Evolutionary conservation across 805 yeast genomes (phyloP).

Genomic region (Suhomyces xylopsoci): DNA sequence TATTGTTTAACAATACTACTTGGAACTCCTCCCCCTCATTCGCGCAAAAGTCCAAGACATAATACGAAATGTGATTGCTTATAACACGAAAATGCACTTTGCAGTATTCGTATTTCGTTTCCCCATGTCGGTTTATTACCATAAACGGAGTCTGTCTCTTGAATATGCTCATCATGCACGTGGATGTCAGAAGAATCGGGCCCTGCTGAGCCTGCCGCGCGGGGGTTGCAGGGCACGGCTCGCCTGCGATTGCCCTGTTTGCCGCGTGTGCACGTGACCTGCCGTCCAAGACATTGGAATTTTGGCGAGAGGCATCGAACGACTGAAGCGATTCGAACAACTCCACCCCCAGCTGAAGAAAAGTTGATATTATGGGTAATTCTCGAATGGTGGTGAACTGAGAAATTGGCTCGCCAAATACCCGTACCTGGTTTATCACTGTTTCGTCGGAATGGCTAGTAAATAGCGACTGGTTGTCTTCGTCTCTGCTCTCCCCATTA

Average conservation of each 20-base stretch:
- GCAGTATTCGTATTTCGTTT: conserved; percentile 21
- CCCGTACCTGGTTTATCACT: conserved; percentile 9
- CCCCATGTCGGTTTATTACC: conserved; percentile 15
- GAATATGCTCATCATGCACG: conserved; percentile 22
- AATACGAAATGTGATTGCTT: conserved; percentile 27
- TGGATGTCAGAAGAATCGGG: conserved; percentile 20
- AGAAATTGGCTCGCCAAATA: conserved; percentile 13
- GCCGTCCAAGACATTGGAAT: not conserved
- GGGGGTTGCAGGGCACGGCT: not conserved
- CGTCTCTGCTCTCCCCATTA: not conserved
- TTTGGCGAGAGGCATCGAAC: not conserved
- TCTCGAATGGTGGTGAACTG: conserved; percentile 9
- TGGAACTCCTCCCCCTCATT: conserved; percentile 10
- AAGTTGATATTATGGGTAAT: conserved; percentile 18
- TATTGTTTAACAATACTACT: conserved; percentile 23
- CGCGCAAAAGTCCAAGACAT: conserved; percentile 16
- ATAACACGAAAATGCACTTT: conserved; percentile 28
- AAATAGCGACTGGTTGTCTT: not conserved
- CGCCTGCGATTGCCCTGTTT: not conserved
- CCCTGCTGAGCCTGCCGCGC: not conserved
- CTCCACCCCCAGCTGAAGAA: conserved; percentile 18
- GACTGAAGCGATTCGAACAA: conserved; percentile 10
- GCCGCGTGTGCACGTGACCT: not conserved
- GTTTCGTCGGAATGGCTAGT: conserved; percentile 18
- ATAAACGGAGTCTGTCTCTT: conserved; percentile 30